Evolutionary conservation across 768 basidiomycete species (phyloP).

Genomic region (Phlebiopsis gigantea): DNA sequence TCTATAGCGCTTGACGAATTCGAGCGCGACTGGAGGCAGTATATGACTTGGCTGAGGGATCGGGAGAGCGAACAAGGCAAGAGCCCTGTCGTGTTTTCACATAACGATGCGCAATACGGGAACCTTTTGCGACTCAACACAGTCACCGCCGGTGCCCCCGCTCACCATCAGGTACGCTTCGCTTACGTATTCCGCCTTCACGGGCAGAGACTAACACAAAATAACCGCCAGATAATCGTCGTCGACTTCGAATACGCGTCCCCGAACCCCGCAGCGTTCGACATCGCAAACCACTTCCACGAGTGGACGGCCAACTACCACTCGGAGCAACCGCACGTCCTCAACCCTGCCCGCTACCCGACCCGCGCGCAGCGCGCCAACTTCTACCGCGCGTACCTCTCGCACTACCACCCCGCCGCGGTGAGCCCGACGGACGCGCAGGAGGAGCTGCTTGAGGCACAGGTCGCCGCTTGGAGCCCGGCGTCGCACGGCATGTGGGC

Average conservation of each 20-base stretch:
- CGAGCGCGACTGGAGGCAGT: constrained; percentile 57
- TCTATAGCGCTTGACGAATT: constrained; percentile 65
- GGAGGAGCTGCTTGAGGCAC: constrained; percentile 60
- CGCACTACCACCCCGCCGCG: constrained; percentile 36
- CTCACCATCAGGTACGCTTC: constrained; percentile 66
- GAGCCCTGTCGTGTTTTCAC: constrained; percentile 71
- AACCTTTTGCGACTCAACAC: constrained; percentile 76
- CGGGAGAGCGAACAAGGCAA: constrained; percentile 54
- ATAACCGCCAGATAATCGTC: constrained; percentile 68
- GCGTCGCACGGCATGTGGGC: constrained; percentile 91
- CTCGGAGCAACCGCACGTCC: constrained; percentile 58
- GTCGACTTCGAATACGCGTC: constrained; percentile 98
- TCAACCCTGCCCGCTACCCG: constrained; percentile 66
- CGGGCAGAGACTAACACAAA: constrained; percentile 14
- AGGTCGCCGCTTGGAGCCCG: constrained; percentile 86
- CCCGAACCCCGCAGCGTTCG: constrained; percentile 88
- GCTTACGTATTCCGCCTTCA: constrained; percentile 5
- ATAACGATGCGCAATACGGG: constrained; percentile 96
- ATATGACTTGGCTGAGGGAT: constrained; percentile 62
- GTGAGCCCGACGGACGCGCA: constrained; percentile 37
- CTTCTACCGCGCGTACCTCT: constrained; percentile 83
- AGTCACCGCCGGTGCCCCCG: constrained; percentile 49
- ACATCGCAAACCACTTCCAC: constrained; percentile 95
- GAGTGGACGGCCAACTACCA: constrained; percentile 97
- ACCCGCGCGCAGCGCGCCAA: constrained; percentile 64